Evolutionary conservation across 371 early-diverging fungal genomes (phyloP).

Genomic region (Parasitella parasitica): DNA sequence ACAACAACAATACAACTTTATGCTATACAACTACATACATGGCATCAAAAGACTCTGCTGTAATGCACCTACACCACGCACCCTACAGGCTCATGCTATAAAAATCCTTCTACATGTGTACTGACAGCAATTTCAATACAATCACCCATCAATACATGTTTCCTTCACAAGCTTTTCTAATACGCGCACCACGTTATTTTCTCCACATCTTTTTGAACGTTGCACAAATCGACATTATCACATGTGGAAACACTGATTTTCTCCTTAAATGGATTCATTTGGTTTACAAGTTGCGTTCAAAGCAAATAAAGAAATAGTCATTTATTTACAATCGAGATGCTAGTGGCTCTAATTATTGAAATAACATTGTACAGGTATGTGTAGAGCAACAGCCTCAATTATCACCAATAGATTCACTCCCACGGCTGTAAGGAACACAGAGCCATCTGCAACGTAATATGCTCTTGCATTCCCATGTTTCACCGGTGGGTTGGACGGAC

Average conservation of each 20-base stretch:
- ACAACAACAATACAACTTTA: background rate
- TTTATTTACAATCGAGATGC: background rate
- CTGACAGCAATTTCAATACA: background rate
- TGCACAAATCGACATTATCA: constrained; percentile 16
- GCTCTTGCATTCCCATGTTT: constrained; percentile 70
- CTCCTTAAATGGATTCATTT: constrained; percentile 14
- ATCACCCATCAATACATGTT: background rate
- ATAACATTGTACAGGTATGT: constrained; percentile 27
- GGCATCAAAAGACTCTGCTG: too few relatives aligned
- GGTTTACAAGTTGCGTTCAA: background rate
- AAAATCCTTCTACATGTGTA: too few relatives aligned
- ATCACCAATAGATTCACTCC: constrained; percentile 80
- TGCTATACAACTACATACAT: background rate
- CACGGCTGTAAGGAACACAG: constrained; percentile 64
- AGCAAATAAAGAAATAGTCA: background rate
- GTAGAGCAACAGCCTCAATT: constrained; percentile 44
- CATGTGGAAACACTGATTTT: constrained; percentile 2
- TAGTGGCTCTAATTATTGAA: background rate
- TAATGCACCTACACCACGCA: too few relatives aligned
- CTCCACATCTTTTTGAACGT: constrained; percentile 10
- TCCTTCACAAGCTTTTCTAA: constrained; percentile 13
- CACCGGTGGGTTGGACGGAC: constrained; percentile 58
- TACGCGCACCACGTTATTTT: constrained; percentile 10
- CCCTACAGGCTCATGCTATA: too few relatives aligned
- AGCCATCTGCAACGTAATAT: constrained; percentile 71